Evolutionary conservation across 495 filamentous ascomycete species (phyloP), one percentile per base, ranked within the genome.

Genomic region (Aeminium ludgeri): DNA sequence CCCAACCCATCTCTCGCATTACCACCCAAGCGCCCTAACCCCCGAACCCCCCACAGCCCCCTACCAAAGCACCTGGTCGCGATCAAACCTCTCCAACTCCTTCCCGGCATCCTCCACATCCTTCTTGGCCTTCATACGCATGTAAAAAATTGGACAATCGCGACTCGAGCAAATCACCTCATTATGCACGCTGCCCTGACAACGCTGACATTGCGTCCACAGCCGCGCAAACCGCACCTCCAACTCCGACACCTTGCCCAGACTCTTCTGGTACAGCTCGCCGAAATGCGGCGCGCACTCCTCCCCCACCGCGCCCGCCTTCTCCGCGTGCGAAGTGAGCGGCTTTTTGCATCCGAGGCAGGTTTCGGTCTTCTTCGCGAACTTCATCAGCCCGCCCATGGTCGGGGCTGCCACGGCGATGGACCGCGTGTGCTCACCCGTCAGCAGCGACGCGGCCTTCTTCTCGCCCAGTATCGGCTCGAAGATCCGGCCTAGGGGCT

Each of bases 101-200:
- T 82, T 94, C 45, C 85, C 85, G 2, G 73, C 75, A 65, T 99
- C 89, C 59, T 95, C 86, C 32, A 96, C 75, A 58, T 99, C 89
- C 65, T 96, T 99, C 74, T 93, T 93, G 19, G 86, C 86, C 66
- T 99, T 99, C 89, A 99, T 99, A 3, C 89, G 78, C 89, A 96
- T 99, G 56, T 99, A 99, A 63, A 95, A 99, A 48, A 99, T 99
- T 3, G 89, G 89, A 55, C 89, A 99, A 62, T 99, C 89, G 54
- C 80, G 80, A 49, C 80, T 86, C 30, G 78, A 83, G 66, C 89
- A 99, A 49, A 99, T 96, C 17, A 99, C 89, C 62, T 99, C 87
- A 55, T 79, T 84, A 62, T 99, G 89, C 69, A 99, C 74, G 57
- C 84, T 92, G 11, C 87, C 89, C 63, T 99, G 89, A 58, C 89